Evolutionary conservation across 176 grass and related monocot genomes (phyloP).

Genomic region (Hordeum vulgare): MorexV3_pseudomolecules_assembly NC_058524.1:249771512-249772011

Average conservation of each 20-base stretch:
- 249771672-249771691: conserved; percentile 80
- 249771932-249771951: conserved; percentile 51
- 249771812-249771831: conserved; percentile 35
- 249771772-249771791: conserved; percentile 89
- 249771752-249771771: conserved; percentile 48
- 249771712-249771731: conserved; percentile 66
- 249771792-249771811: conserved; percentile 76
- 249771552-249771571: conserved; percentile 92
- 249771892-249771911: conserved; percentile 40
- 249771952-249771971: conserved; percentile 41
- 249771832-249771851: not conserved
- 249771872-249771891: conserved; percentile 54
- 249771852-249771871: conserved; percentile 58
- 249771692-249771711: conserved; percentile 75
- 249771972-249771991: conserved; percentile 55
- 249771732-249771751: conserved; percentile 65
- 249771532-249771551: conserved; percentile 58
- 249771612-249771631: conserved; percentile 52
- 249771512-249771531: conserved; percentile 73
- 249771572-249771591: conserved; percentile 69
- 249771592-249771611: conserved; percentile 22
- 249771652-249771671: conserved; percentile 49
- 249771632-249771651: conserved; percentile 73
- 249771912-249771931: conserved; percentile 61
- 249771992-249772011: conserved; percentile 35